Evolutionary conservation across 495 filamentous ascomycete species (phyloP).

Genomic region (Penicillium bialowiezense): DNA sequence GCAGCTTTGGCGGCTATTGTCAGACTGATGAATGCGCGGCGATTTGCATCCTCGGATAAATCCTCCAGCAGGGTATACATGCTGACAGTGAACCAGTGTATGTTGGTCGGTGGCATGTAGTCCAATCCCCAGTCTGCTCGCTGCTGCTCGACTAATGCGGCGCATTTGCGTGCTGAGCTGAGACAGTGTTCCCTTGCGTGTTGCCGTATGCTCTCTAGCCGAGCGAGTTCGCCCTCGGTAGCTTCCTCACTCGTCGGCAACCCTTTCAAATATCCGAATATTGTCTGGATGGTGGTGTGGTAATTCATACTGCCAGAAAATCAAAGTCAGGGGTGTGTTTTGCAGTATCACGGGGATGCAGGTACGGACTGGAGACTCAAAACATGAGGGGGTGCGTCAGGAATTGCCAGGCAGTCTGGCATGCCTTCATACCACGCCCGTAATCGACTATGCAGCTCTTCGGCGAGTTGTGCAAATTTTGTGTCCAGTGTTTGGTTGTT

Average conservation of each 20-base stretch:
- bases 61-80: conserved; percentile 30
- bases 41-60: conserved; percentile 21
- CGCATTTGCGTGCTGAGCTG: neutral
- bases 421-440: conserved; percentile 29
- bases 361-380: conserved; percentile 30
- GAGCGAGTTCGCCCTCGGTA: neutral
- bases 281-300: conserved; percentile 11
- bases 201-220: neutral
- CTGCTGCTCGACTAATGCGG: conserved; percentile 22
- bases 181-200: neutral
- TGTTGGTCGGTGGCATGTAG: conserved; percentile 22
- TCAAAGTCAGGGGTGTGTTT: neutral
- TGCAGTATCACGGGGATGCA: neutral
- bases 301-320: conserved; percentile 7
- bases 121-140: conserved; percentile 21
- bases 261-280: conserved; percentile 21
- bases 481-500: conserved; percentile 14
- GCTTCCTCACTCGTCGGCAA: neutral
- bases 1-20: conserved; percentile 22
- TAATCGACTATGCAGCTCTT: conserved; percentile 24
- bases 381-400: conserved; percentile 25
- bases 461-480: conserved; percentile 14
- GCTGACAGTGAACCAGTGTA: conserved; percentile 31
- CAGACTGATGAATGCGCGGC: conserved; percentile 28
- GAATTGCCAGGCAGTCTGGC: conserved; percentile 20